A percentile compares a stretch with the other conserved stretches of the same genome.
These are phyloP conservation scores for Podosphaera xanthii DNA, from an alignment of 2,329 filamentous ascomycete species.

Conservation along the genomic window DNA sequence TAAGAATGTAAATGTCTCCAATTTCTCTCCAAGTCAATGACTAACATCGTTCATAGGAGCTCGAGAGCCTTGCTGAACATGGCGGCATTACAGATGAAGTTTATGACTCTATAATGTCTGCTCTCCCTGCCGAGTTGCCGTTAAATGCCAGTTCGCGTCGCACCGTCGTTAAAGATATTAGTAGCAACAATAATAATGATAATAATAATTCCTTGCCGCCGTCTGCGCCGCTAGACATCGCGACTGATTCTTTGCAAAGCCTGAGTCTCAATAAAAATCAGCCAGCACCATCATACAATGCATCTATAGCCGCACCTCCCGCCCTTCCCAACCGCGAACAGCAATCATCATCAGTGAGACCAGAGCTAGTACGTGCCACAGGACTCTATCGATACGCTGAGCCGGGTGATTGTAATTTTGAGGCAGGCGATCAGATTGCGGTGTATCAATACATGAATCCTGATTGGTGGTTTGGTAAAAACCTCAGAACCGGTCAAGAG, in stretches of 20 bases:
- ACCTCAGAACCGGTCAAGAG: constrained; percentile 58
- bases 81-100: constrained; percentile 53
- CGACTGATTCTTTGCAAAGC: constrained; percentile 5
- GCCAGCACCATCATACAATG: constrained; percentile 8
- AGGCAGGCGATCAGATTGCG: constrained; percentile 56
- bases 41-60: constrained; percentile 36
- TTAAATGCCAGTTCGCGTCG: constrained; percentile 17
- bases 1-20: constrained; percentile 14
- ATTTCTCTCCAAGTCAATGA: background rate
- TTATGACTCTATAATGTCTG: constrained; percentile 49
- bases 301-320: constrained; percentile 17
- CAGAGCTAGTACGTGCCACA: constrained; percentile 47
- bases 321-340: constrained; percentile 13
- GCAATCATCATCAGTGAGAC: constrained; percentile 17
- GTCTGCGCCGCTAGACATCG: constrained; percentile 12
- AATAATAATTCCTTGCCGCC: constrained; percentile 20
- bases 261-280: constrained; percentile 7
- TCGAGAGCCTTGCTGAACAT: constrained; percentile 70
- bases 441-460: constrained; percentile 87
- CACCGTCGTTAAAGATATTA: background rate
- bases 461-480: constrained; percentile 90
- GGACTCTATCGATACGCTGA: constrained; percentile 75
- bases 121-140: constrained; percentile 50
- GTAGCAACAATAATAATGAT: constrained; percentile 8
- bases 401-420: constrained; percentile 58